Evolutionary conservation across 768 basidiomycete genomes (phyloP), one percentile per base, ranked within the genome.

Genomic region (Termitomyces sp.): DNA sequence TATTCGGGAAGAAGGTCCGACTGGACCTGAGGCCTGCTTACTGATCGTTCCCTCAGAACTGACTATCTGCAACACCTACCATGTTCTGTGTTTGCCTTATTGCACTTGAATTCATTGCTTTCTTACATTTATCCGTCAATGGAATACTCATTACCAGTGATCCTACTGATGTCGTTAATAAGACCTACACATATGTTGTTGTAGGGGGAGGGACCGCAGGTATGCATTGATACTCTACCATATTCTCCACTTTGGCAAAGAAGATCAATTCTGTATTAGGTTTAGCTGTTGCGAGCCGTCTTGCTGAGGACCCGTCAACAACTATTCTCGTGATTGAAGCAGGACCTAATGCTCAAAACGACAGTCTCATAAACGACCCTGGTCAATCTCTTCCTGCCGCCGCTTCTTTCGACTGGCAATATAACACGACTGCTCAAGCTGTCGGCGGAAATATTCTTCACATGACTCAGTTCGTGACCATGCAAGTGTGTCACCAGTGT

Each of bases 191-290:
- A 18, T 63, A 63, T 30, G 50, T 63, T 9, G 44, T 63, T 16
- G 46, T 63, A 2, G 62, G 62, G 7, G 62, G 59, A 22, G 62
- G 62, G 5, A 63, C 62, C 15, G 62, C 62, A 58, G 59, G 59
- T 63, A 57, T 16, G 9, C 31, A n/a, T 31, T 31, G 12, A 49
- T 13, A 6, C 31, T 31, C 12, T 13, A 13, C 11, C 41, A 4
- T 31, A 13, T 22, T 9, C 16, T 18, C 7, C 31, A n/a, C 1
- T 16, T 16, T 24, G 18, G 16, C 9, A 31, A 9, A 13, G n/a
- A 55, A 18, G 18, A 9, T 37, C 31, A 13, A 45, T 39, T 47
- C 3, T 27, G 6, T 18, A 9, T 48, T 2, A 63, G 62, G 62
- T 6, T 37, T 63, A 27, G 37, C 62, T 9, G 59, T 61, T 41